A percentile compares a stretch with the other conserved stretches of the same genome.
phyloP scores from a whole-genome alignment of 441 rosid genomes.

The Theobroma grandiflorum region DNA sequence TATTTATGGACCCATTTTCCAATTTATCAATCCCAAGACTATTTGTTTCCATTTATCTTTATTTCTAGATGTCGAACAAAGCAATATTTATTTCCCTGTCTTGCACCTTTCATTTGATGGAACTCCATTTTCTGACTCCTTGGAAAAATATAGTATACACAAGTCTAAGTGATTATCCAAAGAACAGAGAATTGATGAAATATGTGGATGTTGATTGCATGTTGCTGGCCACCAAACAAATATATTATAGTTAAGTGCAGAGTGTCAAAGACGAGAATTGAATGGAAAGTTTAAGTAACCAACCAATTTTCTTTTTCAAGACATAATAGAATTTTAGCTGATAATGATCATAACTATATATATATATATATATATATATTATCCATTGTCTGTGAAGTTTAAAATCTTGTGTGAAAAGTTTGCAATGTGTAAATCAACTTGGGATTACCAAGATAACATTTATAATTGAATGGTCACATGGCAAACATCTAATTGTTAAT shows the following conservation, averaged over 20 bases:
- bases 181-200: not conserved
- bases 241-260: not conserved
- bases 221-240: too few species aligned
- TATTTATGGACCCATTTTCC: constrained; percentile 38
- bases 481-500: not conserved
- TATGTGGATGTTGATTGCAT: constrained; percentile 1
- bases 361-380: not conserved
- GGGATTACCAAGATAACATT: not conserved
- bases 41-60: constrained; percentile 27
- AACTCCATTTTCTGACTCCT: not conserved
- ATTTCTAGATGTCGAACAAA: not conserved
- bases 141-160: not conserved
- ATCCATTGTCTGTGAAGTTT: not conserved
- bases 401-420: not conserved
- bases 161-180: constrained; percentile 10
- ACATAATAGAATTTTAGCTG: not conserved
- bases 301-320: not conserved
- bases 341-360: not conserved
- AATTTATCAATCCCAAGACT: constrained; percentile 28
- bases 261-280: not conserved
- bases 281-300: not conserved
- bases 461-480: not conserved
- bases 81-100: constrained; percentile 11
- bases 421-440: not conserved
- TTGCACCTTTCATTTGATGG: constrained; percentile 20